These are phyloP conservation scores for Coffea canephora DNA, from an alignment of 257 asterid species.

Conservation along the genomic window DNA sequence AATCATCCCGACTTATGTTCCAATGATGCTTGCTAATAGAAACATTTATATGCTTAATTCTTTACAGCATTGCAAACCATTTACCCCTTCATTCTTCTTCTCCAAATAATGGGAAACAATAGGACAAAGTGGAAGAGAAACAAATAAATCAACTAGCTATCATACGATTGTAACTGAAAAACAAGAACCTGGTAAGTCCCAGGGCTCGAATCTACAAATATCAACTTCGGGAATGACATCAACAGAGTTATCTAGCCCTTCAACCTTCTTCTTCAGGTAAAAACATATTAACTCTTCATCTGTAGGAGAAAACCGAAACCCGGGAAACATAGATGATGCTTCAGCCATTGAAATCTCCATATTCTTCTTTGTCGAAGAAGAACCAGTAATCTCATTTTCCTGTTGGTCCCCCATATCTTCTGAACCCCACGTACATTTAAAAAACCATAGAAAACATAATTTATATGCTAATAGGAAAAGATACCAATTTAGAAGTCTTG, in stretches of 20 bases:
- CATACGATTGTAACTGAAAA: no score
- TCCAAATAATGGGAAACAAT: no score
- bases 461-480: neutral
- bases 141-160: no score
- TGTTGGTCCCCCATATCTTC: neutral
- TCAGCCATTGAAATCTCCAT: slow-evolving; percentile 60
- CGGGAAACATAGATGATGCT: slow-evolving; percentile 73
- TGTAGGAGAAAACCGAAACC: slow-evolving; percentile 81
- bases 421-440: neutral
- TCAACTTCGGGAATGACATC: slow-evolving; percentile 77
- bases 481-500: slow-evolving; percentile 9
- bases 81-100: no score
- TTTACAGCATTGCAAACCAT: no score
- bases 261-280: slow-evolving; percentile 66
- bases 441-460: no score
- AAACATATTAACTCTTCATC: slow-evolving; percentile 74
- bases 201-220: slow-evolving; percentile 77
- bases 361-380: neutral
- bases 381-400: neutral
- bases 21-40: no score
- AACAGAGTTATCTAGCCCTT: slow-evolving; percentile 45
- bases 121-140: no score
- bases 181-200: slow-evolving; percentile 85
- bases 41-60: no score
- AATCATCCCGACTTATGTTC: neutral